Percentiles rank a stretch among this genome's conserved stretches.
Evolutionary conservation across 768 basidiomycete species (phyloP).

Genomic region (Panaeolus papilionaceus): DNA sequence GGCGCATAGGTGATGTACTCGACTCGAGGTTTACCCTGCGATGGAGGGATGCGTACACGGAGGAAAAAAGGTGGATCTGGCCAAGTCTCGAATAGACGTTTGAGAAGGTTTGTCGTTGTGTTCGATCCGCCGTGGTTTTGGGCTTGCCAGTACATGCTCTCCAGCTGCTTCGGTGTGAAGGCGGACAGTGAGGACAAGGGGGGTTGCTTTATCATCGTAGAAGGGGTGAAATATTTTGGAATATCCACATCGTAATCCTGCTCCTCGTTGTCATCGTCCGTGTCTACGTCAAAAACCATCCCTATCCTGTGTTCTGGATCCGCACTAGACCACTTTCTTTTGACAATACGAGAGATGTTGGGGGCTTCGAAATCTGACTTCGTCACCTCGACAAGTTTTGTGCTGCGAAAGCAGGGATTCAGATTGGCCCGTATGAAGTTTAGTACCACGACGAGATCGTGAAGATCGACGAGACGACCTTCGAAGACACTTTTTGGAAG

Average conservation of each 20-base stretch:
- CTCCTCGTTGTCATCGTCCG: background rate
- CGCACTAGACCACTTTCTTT: background rate
- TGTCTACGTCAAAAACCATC: background rate
- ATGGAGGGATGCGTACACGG: background rate
- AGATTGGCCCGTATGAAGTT: background rate
- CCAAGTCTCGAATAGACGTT: background rate
- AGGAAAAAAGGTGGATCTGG: background rate
- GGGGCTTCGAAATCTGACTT: background rate
- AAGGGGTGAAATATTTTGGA: constrained; percentile 15
- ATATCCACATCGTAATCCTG: background rate
- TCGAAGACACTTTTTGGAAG: background rate
- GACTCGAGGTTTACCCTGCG: background rate
- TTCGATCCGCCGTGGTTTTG: constrained; percentile 29
- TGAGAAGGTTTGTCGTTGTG: background rate
- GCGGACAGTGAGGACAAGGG: constrained; percentile 1
- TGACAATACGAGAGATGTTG: background rate
- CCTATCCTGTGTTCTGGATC: background rate
- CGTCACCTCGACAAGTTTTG: background rate
- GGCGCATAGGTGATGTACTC: background rate
- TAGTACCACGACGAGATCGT: background rate
- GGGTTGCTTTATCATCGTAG: constrained; percentile 25
- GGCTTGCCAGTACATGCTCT: constrained; percentile 30
- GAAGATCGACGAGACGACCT: background rate
- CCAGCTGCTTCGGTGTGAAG: constrained; percentile 25
- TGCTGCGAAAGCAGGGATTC: background rate